Base-by-base conservation (phyloP, 129 eudicot genomes). In the Pulicaria dysenterica region DNA sequence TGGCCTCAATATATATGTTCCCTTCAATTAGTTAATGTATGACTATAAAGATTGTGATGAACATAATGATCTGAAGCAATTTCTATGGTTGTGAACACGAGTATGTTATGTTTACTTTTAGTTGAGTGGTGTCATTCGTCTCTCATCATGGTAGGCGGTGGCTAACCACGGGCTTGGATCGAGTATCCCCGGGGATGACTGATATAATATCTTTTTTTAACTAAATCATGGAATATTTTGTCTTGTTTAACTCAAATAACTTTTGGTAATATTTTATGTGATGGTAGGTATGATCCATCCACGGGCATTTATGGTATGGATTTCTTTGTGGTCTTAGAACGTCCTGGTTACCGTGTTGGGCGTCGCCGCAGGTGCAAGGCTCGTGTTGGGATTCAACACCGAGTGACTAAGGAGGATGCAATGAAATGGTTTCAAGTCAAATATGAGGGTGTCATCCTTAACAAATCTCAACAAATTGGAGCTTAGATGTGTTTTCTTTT, bases 281-380 rank as follows among this genome's bases (percentile, higher is more conserved):
- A 8, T 75, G 64, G 16, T 45, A 81, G 85, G 75, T 81, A 81
- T 58, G 85, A 81, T 17, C 85, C 85, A 0, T 81, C 85, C 0
- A 81, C 85, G 2, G 85, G 85, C 43, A 81, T 81, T 72, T 81
- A 81, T 31, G 85, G 85, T 41, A 81, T 81, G 85, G 85, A 81
- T 69, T 81, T 81, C 74, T 81, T 60, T 31, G 85, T 81, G 10
- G 85, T 81, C 47, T 50, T 81, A 31, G 85, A 81, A 61, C 81
- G 85, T 37, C 85, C 85, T 4, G 85, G 85, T 3, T 81, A 81
- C 62, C 81, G 85, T 46, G 78, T 73, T 19, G 78, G 78, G 0
- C 71, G 78, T 39, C 78, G 78, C 6, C 78, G 78, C 47, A 53
- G 78, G 60, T 73, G 78, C 78, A 73, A 73, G 61, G 78, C 78